Conservation (phyloP, 2,329 filamentous ascomycete species). For the Shiraia sp. region DNA sequence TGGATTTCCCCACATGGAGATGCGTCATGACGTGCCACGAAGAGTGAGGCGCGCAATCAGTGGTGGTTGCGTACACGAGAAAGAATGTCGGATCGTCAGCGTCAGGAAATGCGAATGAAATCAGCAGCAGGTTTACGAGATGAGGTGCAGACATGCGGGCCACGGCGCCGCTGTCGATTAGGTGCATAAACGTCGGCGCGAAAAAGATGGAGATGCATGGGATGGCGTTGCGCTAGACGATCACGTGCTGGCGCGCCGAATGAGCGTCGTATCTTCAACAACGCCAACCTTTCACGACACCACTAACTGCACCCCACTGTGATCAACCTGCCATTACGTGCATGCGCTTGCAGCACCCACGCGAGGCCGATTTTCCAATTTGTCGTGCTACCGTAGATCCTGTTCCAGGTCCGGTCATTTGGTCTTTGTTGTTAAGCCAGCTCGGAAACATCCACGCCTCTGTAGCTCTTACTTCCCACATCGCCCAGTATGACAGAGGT, state of each 20-base stretch:
- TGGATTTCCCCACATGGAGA: too few species aligned
- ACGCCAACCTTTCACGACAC: neutral
- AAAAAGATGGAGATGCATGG: slow-evolving; percentile 4
- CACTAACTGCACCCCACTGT: neutral
- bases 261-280: neutral
- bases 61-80: too few species aligned
- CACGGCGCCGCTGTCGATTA: neutral
- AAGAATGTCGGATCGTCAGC: slow-evolving; percentile 12
- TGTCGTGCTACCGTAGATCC: too few species aligned
- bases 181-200: slow-evolving; percentile 5
- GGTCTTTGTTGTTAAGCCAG: too few species aligned
- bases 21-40: neutral
- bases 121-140: neutral
- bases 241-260: neutral
- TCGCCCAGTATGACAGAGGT: slow-evolving; percentile 32
- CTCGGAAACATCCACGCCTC: neutral
- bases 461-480: neutral
- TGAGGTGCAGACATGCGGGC: too few species aligned
- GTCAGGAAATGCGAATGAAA: slow-evolving; percentile 7
- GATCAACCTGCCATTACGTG: neutral
- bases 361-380: too few species aligned
- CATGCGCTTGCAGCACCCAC: too few species aligned
- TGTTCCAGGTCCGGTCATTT: too few species aligned
- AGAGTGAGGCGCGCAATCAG: too few species aligned
- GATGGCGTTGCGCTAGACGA: neutral